Base-by-base conservation (phyloP, 257 asterid genomes). In the Plantago major region DNA sequence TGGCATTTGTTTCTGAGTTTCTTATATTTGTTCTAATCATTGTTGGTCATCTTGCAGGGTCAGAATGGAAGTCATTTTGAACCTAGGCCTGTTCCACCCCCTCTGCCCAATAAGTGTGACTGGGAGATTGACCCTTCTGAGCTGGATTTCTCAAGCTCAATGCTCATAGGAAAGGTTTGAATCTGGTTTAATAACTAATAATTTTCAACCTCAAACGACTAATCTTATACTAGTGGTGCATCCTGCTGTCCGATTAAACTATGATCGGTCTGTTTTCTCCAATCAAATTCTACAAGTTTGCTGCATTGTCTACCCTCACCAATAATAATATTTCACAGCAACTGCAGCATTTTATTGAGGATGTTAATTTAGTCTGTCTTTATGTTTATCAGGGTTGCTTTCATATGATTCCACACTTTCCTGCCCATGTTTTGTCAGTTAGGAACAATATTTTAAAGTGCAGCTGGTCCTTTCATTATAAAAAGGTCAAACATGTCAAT, bases 51-150 rank as follows among this genome's bases (percentile, higher is more conserved):
- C 55, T 67, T 82, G 76, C 83, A 93, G 99, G 99, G 97, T 13
- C 94, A 83, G 71, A 93, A 76, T 73, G 99, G 99, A 68, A 93
- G 97, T 71, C 99, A 93, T 78, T 89, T 87, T 71, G 99, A 93
- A 73, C 99, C 96, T 66, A 81, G 81, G 70, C 82, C 97, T 9
- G 94, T 93, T 60, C 76, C 84, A 55, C 97, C 97, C 17, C 99
- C 96, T 73, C 81, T 83, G 28, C 95, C 99, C 55, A 93, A 93
- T 11, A 93, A 87, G 81, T 93, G 97, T 62, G 99, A 93, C 76
- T 93, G 99, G 99, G 99, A 93, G 77, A 76, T 93, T 71, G 95
- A 93, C 67, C 97, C 95, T 48, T 3, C 67, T 57, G 99, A 93
- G 82, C 82, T 93, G 73, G 96, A 89, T 83, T 93, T 93, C 69